phyloP scores from a whole-genome alignment of 257 asterid genomes.

The Vinca minor region DNA sequence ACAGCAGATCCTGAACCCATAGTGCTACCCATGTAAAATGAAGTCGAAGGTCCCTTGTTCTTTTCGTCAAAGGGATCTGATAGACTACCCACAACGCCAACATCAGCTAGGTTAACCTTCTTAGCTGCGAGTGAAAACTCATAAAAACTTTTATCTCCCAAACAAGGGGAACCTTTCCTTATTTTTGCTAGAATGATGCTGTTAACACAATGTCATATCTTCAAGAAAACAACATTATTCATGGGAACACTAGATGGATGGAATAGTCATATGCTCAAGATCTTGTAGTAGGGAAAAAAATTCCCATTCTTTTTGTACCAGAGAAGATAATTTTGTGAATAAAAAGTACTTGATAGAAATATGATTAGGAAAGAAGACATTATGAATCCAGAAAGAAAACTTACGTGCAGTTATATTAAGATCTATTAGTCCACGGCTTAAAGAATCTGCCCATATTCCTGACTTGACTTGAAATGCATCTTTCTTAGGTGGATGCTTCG shows the following conservation, averaged over 20 bases:
- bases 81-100: constrained; percentile 69
- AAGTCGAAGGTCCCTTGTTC: constrained; percentile 47
- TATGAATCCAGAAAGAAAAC: constrained; percentile 25
- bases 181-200: no score
- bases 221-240: not conserved
- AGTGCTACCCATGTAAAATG: constrained; percentile 53
- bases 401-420: constrained; percentile 81
- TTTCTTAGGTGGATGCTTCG: constrained; percentile 35
- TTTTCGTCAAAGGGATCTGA: constrained; percentile 50
- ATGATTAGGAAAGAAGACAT: not conserved
- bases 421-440: constrained; percentile 91
- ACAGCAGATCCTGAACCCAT: constrained; percentile 55
- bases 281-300: not conserved
- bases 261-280: not conserved
- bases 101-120: constrained; percentile 73
- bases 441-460: constrained; percentile 96
- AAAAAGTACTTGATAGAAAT: not conserved
- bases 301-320: not conserved
- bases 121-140: constrained; percentile 44
- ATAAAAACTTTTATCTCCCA: not conserved
- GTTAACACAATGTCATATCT: not conserved
- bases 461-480: constrained; percentile 79
- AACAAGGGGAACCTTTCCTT: not conserved
- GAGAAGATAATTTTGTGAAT: not conserved
- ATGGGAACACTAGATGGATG: not conserved